Percentiles rank a stretch among this genome's conserved stretches.
phyloP scores from a whole-genome alignment of 176 grass and related monocot genomes.

The Triticum monococcum region DNA sequence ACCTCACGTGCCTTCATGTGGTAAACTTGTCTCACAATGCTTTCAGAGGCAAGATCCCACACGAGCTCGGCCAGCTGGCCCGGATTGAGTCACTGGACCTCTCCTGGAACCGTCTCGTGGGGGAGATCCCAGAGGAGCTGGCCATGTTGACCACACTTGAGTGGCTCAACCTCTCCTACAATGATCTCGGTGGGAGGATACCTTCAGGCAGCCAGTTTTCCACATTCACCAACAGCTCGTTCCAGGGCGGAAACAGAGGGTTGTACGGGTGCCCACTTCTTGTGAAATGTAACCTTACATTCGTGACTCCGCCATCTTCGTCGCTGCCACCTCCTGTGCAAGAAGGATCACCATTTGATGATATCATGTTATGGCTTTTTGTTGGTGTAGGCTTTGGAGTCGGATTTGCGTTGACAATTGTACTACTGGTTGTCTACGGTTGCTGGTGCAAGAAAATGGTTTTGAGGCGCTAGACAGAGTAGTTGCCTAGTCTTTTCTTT shows the following conservation, averaged over 20 bases:
- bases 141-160: slow-evolving; percentile 19
- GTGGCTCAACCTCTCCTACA: slow-evolving; percentile 29
- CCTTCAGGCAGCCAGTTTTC: neutral
- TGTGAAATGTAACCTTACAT: neutral
- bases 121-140: slow-evolving; percentile 33
- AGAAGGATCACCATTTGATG: neutral
- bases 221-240: neutral
- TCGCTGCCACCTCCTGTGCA: neutral
- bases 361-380: neutral
- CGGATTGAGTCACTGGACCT: slow-evolving; percentile 31
- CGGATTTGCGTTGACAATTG: neutral
- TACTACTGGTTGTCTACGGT: neutral
- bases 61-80: neutral
- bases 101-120: slow-evolving; percentile 26
- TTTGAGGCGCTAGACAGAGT: neutral
- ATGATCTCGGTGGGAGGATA: slow-evolving; percentile 36
- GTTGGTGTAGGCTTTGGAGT: neutral
- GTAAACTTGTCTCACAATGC: slow-evolving; percentile 32
- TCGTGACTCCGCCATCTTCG: neutral
- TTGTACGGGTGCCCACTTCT: slow-evolving; percentile 6
- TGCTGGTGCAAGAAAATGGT: neutral
- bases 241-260: neutral
- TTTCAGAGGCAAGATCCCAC: neutral
- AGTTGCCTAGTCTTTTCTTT: neutral
- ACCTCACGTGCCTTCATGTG: neutral